Conservation (phyloP, 129 eudicot species). For the Centaurea solstitialis region DNA sequence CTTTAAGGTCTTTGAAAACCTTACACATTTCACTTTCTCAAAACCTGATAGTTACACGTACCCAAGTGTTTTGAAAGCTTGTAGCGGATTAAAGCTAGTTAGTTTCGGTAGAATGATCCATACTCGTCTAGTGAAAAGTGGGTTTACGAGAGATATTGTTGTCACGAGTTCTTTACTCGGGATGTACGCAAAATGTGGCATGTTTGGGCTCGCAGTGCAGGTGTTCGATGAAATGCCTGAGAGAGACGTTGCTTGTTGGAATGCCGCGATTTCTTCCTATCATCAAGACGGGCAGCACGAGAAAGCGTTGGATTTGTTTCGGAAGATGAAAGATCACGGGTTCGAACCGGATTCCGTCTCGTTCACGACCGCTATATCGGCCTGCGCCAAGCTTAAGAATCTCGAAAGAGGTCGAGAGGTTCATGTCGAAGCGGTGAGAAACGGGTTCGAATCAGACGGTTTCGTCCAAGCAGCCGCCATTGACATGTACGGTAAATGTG, state of each 20-base stretch:
- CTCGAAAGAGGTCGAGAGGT: constrained; percentile 24
- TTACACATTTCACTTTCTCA: constrained; percentile 9
- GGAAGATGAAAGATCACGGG: constrained; percentile 33
- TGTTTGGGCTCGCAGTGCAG: constrained; percentile 18
- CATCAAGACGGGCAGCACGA: constrained; percentile 33
- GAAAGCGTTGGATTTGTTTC: constrained; percentile 27
- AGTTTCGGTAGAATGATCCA: constrained; percentile 28
- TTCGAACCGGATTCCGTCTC: constrained; percentile 36
- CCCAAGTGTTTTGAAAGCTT: constrained; percentile 39
- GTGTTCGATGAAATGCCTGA: constrained; percentile 49
- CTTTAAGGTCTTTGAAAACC: constrained; percentile 29
- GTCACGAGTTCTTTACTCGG: constrained; percentile 30
- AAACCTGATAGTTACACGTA: constrained; percentile 41
- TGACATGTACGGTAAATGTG: constrained; percentile 41
- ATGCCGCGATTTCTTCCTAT: constrained; percentile 37
- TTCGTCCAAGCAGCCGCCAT: constrained; percentile 35
- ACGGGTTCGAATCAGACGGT: constrained; percentile 15
- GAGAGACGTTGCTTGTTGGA: constrained; percentile 41
- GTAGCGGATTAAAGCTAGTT: constrained; percentile 23
- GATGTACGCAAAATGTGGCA: constrained; percentile 37
- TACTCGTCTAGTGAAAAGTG: constrained; percentile 26
- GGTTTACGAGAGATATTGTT: constrained; percentile 28
- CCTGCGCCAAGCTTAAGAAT: constrained; percentile 31
- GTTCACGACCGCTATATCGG: constrained; percentile 25
- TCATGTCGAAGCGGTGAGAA: constrained; percentile 22